Base-by-base conservation (phyloP, 257 asterid genomes). In the Oldenlandia corymbosa region DNA sequence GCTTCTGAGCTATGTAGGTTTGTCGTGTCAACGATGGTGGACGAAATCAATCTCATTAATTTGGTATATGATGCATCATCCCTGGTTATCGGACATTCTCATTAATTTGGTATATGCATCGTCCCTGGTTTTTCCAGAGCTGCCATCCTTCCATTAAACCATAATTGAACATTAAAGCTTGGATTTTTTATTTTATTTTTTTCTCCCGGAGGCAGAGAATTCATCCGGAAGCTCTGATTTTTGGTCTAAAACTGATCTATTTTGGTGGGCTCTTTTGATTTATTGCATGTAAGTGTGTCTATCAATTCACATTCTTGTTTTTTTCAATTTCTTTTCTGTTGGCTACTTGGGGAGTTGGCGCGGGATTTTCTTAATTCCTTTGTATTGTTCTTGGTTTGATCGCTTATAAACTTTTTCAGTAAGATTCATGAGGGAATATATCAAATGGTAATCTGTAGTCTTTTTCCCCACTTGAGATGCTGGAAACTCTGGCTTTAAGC, bases 281-380 rank as follows among this genome's bases (percentile, higher is more conserved):
- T 54, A 12, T 32, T 51, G 31, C 60, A 10, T 46, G 64, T 69
- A 60, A 42, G 69, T 62, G 26, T 54, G 21, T 23, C n/a, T 28
- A 37, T 37, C 20, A 1, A 27, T 51, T 28, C 24, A 51, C 63
- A 60, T 69, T 69, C 30, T 36, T 23, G 23, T 18, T 56, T 7
- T n/a, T 28, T 43, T 20, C 13, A 10, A 23, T 36, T 7, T 12
- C 23, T 45, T 20, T 46, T 54, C 4, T 14, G 56, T 6, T 28
- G 49, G 34, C 45, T 36, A 7, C 17, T 34, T 5, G 42, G 20
- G 60, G 23, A 1, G 13, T 1, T 4, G 34, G 36, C 3, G 10
- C 5, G 8, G 36, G 16, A 20, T 12, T 45, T n/a, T 21, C 54
- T 30, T 52, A n/a, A n/a, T 28, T 48, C 45, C 41, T 12, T 12